phyloP scores from a whole-genome alignment of 2,329 filamentous ascomycete genomes.

The Phaeophleospora eucalypticola region DNA sequence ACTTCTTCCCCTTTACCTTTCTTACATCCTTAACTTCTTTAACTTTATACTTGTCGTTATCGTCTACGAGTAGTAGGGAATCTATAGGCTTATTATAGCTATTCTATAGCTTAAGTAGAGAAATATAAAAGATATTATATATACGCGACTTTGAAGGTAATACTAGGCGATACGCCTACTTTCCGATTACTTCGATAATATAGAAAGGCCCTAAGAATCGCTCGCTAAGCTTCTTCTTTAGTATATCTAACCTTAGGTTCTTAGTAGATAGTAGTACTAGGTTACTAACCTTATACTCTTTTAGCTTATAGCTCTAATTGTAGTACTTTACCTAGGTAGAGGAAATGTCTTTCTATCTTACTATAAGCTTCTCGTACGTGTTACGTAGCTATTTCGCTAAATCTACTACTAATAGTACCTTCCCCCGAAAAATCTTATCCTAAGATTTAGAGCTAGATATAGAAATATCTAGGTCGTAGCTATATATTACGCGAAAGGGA shows the following conservation, averaged over 20 bases:
- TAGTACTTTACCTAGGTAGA: background rate
- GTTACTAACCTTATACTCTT: background rate
- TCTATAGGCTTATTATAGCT: background rate
- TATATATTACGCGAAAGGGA: slow-evolving; percentile 1
- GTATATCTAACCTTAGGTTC: background rate
- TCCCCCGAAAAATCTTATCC: background rate
- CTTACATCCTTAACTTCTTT: background rate
- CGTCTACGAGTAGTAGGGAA: background rate
- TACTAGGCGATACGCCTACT: background rate
- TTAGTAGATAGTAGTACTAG: background rate
- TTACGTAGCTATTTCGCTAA: too few species aligned
- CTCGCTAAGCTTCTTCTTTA: background rate
- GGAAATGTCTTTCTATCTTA: background rate
- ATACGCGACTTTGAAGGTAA: background rate
- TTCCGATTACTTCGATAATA: background rate
- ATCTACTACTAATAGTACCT: background rate
- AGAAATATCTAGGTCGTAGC: background rate
- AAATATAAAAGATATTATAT: background rate
- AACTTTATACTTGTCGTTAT: background rate
- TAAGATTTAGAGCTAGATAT: background rate
- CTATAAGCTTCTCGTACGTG: background rate
- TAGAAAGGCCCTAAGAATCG: background rate
- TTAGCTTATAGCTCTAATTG: slow-evolving; percentile 1
- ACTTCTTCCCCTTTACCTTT: background rate
- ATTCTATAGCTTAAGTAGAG: background rate